Evolutionary conservation across 495 filamentous ascomycete genomes (phyloP), one percentile per base, ranked within the genome.

Genomic region (Podospora australis): DNA sequence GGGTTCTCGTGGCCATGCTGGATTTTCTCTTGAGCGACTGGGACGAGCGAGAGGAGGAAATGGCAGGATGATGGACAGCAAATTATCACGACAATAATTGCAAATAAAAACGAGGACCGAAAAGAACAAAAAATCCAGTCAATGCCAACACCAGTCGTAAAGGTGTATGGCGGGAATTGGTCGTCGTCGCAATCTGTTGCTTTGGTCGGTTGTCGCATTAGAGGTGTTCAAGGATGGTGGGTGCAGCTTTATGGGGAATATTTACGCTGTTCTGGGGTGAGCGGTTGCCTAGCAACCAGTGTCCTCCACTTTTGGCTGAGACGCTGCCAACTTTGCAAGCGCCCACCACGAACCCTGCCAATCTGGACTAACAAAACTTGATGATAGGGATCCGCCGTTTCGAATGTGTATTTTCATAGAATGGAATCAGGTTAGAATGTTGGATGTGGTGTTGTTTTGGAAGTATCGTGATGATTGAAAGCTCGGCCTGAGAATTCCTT

Each of bases 1-100:
- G 60, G 24, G 65, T 66, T 50, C 74, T 66, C 30, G 69, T 58
- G 25, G 77, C 67, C 75, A 80, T 79, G n/a, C n/a, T n/a, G n/a
- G n/a, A n/a, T 55, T 48, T 56, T 38, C 1, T 35, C 36, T 2
- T 46, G 35, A n/a, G 38, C 22, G 46, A 36, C 28, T 11, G 34
- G 45, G 20, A 24, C 38, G 17, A 30, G n/a, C n/a, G n/a, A n/a
- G n/a, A n/a, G n/a, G n/a, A 39, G n/a, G 32, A 20, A 14, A 28
- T 10, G 39, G 26, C 29, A 21, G 26, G 38, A 20, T 24, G 16
- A 21, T 9, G 2, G 21, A 22, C 6, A 29, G 16, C 19, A 35
- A 44, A 4, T 6, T 36, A 16, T 6, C 17, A 16, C 34, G 34
- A 36, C n/a, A n/a, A n/a, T n/a, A n/a, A n/a, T n/a, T n/a, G n/a